phyloP scores from a whole-genome alignment of 1,139 yeast genomes.

The Pichia sp. region DNA sequence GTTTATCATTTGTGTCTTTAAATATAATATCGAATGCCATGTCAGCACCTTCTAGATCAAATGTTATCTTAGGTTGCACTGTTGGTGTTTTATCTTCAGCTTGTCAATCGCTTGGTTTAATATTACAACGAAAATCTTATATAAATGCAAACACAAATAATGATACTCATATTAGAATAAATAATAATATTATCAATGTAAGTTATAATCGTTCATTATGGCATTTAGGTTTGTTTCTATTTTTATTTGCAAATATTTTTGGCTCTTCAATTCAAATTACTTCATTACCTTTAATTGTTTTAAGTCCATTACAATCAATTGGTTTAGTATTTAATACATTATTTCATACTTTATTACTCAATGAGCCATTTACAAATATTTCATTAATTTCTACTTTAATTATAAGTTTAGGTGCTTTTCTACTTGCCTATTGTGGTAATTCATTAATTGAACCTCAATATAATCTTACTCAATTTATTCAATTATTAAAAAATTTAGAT shows the following conservation, averaged over 20 bases:
- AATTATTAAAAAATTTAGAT: conserved; percentile 33
- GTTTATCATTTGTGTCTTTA: too few species aligned
- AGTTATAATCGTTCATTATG: conserved; percentile 59
- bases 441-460: conserved; percentile 48
- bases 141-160: conserved; percentile 33
- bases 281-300: conserved; percentile 71
- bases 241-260: conserved; percentile 66
- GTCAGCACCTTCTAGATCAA: too few species aligned
- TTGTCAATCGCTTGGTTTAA: conserved; percentile 75
- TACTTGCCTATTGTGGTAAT: conserved; percentile 72
- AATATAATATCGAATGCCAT: too few species aligned
- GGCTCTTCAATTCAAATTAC: conserved; percentile 84
- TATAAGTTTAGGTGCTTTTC: conserved; percentile 68
- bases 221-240: conserved; percentile 68
- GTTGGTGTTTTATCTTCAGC: conserved; percentile 79
- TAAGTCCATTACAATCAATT: conserved; percentile 80
- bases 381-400: conserved; percentile 61
- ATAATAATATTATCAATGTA: conserved; percentile 26
- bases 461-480: conserved; percentile 40
- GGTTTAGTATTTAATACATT: conserved; percentile 82
- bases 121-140: conserved; percentile 79
- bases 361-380: conserved; percentile 57
- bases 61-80: conserved; percentile 52
- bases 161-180: conserved; percentile 29
- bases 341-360: conserved; percentile 61